Conservation (phyloP, 768 basidiomycete genomes). For the Auriscalpium vulgare region DNA sequence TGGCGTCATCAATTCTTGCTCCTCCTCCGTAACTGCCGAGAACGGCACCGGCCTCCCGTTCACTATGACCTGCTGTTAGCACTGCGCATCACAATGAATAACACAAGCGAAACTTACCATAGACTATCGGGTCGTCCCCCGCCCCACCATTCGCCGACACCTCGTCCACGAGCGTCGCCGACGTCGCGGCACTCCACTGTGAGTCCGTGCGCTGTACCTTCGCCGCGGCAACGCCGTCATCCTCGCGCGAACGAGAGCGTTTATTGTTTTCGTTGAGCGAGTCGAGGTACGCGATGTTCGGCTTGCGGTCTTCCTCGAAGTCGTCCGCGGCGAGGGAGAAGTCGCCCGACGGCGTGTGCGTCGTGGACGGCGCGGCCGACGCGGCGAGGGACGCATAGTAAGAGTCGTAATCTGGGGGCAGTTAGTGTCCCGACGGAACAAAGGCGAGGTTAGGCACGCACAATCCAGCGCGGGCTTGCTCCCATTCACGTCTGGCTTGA, state of each 20-base stretch:
- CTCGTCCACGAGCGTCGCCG: constrained; percentile 15
- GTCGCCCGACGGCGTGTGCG: constrained; percentile 47
- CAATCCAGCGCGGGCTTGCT: constrained; percentile 54
- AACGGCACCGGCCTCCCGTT: constrained; percentile 67
- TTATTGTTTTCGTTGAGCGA: constrained; percentile 68
- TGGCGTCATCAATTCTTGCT: constrained; percentile 87
- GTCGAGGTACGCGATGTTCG: constrained; percentile 57
- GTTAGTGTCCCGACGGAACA: background rate
- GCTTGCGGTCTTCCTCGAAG: constrained; percentile 62
- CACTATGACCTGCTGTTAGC: constrained; percentile 36
- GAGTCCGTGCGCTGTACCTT: constrained; percentile 13
- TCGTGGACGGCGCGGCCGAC: constrained; percentile 47
- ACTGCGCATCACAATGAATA: background rate
- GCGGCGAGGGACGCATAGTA: constrained; percentile 76
- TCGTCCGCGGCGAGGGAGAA: constrained; percentile 42
- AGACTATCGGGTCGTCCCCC: constrained; percentile 55
- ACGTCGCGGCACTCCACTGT: constrained; percentile 21
- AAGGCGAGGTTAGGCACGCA: constrained; percentile 28
- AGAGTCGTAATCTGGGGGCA: constrained; percentile 59
- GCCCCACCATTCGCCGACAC: constrained; percentile 3
- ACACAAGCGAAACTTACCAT: constrained; percentile 37
- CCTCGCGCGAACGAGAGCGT: constrained; percentile 58
- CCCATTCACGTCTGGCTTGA: constrained; percentile 36
- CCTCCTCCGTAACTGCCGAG: constrained; percentile 82
- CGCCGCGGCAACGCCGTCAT: constrained; percentile 17